These are phyloP conservation scores for Alternaria dauci DNA, from an alignment of 2,329 filamentous ascomycete genomes.

Conservation along the genomic window DNA sequence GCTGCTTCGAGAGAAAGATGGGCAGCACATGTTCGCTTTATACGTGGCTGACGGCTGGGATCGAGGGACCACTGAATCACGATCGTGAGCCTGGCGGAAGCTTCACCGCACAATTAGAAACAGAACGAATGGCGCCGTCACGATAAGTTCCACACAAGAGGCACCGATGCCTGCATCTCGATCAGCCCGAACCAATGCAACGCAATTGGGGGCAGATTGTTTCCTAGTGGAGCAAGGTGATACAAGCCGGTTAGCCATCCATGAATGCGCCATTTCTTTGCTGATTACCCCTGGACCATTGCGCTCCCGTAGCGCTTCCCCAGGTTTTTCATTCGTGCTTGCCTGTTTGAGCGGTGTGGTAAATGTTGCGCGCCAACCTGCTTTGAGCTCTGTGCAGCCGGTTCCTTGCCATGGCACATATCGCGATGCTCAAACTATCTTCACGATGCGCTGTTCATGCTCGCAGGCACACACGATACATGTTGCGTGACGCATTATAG, in stretches of 20 bases:
- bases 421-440: slow-evolving; percentile 18
- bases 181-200: slow-evolving; percentile 38
- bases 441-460: not conserved
- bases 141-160: slow-evolving; percentile 38
- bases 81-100: slow-evolving; percentile 23
- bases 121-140: slow-evolving; percentile 39
- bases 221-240: slow-evolving; percentile 35
- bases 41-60: slow-evolving; percentile 26
- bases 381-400: slow-evolving; percentile 31
- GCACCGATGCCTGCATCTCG: slow-evolving; percentile 44
- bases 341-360: slow-evolving; percentile 33
- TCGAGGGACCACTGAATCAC: slow-evolving; percentile 26
- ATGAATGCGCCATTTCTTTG: slow-evolving; percentile 33
- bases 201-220: slow-evolving; percentile 38
- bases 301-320: slow-evolving; percentile 25
- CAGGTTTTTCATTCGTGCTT: slow-evolving; percentile 30
- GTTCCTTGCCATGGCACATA: slow-evolving; percentile 24
- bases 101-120: slow-evolving; percentile 44
- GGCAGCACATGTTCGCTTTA: slow-evolving; percentile 42
- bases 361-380: slow-evolving; percentile 27
- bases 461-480: slow-evolving; percentile 17
- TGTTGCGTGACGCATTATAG: slow-evolving; percentile 19
- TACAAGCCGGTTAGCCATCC: slow-evolving; percentile 24
- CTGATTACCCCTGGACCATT: slow-evolving; percentile 21
- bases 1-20: slow-evolving; percentile 32